Percentiles rank a stretch among this genome's conserved stretches.
These are phyloP conservation scores for Penicillium crustosum DNA, from an alignment of 2,329 filamentous ascomycete genomes.

Conservation along the genomic window DNA sequence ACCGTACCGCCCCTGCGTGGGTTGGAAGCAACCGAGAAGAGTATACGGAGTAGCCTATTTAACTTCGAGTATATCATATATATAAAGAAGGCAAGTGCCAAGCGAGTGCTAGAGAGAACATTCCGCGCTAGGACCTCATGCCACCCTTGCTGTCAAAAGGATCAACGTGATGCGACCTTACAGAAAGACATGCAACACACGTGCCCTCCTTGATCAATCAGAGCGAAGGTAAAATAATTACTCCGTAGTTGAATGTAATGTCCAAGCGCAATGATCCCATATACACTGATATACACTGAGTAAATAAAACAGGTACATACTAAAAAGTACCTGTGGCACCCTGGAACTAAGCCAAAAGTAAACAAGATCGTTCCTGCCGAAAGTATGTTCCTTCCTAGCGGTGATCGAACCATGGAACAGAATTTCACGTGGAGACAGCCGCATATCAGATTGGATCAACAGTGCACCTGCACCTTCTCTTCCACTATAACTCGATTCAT, in stretches of 20 bases:
- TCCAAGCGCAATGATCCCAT: neutral
- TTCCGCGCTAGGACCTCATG: constrained; percentile 1
- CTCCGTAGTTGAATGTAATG: neutral
- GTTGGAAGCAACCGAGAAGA: neutral
- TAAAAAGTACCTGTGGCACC: neutral
- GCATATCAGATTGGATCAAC: constrained; percentile 15
- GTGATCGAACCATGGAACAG: neutral
- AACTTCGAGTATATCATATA: neutral
- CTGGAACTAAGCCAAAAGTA: neutral
- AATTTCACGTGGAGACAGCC: constrained; percentile 14
- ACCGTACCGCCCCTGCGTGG: constrained; percentile 21
- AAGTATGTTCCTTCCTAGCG: neutral
- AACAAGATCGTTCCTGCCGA: constrained; percentile 4
- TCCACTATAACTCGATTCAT: neutral
- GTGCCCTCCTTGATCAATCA: constrained; percentile 5
- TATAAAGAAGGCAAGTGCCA: neutral
- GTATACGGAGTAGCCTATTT: neutral
- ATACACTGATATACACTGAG: neutral
- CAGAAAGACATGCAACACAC: constrained; percentile 7
- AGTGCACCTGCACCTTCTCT: neutral
- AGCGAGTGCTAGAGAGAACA: neutral
- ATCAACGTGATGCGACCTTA: constrained; percentile 4
- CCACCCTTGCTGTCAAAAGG: constrained; percentile 4
- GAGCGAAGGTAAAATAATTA: neutral
- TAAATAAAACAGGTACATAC: neutral